Evolutionary conservation across 202 grass and related monocot genomes (phyloP), one percentile per base, ranked within the genome.

Genomic region (Hordeum pubiflorum): DNA sequence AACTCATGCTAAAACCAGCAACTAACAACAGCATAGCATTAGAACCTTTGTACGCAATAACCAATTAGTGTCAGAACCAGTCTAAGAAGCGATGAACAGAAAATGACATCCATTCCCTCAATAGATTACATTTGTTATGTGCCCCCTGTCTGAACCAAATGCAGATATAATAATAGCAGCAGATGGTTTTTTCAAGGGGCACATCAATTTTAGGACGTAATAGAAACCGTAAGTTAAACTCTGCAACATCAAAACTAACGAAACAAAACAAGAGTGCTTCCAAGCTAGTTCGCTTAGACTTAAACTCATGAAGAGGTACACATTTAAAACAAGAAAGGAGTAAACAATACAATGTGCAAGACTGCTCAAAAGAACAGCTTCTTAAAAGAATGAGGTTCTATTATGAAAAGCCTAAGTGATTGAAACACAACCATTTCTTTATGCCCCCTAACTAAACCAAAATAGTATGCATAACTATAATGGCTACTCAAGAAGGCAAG

Each of bases 151-250:
- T 90, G 78, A 90, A 87, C 84, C 82, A 85, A 86, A 90, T 80
- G 84, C 81, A 83, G 59, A 79, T 79, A 75, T 20, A 75, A 10
- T 17, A 85, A 48, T 70, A 5, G 69, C 50, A 70, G 68, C 84
- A 92, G 26, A 64, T 62, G 82, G 85, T 80, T 88, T 84, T 84
- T 91, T 91, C 86, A 20, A 81, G 86, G 71, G 75, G 83, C 89
- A 83, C 54, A 84, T 63, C 7, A 32, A 32, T 32, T 32, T 32
- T 32, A 32, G 31, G 2, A 32, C 5, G 31, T 32, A 32, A 32
- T 32, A 32, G 31, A 3, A 64, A 34, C 64, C n/a, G 39, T 6
- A 6, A 34, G 0, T 27, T 10, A 21, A 22, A 11, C 4, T 10
- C 41, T 40, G 4, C 5, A 22, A 10, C 14, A 18, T 38, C 27